Evolutionary conservation across 768 basidiomycete species (phyloP).

Genomic region (Leccinum uliginosum): DNA sequence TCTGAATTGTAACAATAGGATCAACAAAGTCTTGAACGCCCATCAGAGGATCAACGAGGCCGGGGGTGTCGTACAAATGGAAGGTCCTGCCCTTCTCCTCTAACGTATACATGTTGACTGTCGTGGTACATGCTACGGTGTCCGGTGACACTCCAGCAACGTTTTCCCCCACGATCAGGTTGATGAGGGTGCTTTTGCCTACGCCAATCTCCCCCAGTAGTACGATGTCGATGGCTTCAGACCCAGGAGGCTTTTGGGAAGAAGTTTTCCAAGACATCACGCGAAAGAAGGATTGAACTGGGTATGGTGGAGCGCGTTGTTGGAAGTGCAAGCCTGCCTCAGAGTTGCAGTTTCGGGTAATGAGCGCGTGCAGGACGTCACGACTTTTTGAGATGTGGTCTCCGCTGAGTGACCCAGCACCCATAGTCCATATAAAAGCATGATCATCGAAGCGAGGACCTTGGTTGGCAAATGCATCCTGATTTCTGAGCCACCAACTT

Average conservation of each 20-base stretch:
- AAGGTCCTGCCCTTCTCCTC: conserved; percentile 20
- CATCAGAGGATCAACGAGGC: conserved; percentile 27
- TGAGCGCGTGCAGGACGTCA: conserved; percentile 11
- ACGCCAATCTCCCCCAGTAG: conserved; percentile 32
- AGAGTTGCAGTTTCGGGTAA: conserved; percentile 7
- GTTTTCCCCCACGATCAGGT: conserved; percentile 29
- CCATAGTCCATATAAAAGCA: conserved; percentile 10
- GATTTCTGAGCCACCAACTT: conserved; percentile 18
- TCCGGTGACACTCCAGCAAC: conserved; percentile 30
- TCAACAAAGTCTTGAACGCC: conserved; percentile 15
- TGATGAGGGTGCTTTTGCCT: conserved; percentile 42
- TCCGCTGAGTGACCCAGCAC: not conserved
- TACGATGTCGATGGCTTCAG: conserved; percentile 28
- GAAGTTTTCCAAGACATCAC: conserved; percentile 3
- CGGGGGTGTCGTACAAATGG: conserved; percentile 31
- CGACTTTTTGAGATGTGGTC: conserved; percentile 9
- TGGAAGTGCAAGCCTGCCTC: conserved; percentile 6
- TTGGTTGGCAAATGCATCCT: conserved; percentile 4
- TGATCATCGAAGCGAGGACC: conserved; percentile 14
- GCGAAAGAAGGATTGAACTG: conserved; percentile 13
- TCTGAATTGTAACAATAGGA: conserved; percentile 23
- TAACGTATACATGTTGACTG: conserved; percentile 20
- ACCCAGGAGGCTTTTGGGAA: not conserved
- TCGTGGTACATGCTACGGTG: conserved; percentile 33
- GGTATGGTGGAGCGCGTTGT: conserved; percentile 7